These are phyloP conservation scores for Penicillium verrucosum DNA, from an alignment of 2,329 filamentous ascomycete genomes.

Conservation along the genomic window DNA sequence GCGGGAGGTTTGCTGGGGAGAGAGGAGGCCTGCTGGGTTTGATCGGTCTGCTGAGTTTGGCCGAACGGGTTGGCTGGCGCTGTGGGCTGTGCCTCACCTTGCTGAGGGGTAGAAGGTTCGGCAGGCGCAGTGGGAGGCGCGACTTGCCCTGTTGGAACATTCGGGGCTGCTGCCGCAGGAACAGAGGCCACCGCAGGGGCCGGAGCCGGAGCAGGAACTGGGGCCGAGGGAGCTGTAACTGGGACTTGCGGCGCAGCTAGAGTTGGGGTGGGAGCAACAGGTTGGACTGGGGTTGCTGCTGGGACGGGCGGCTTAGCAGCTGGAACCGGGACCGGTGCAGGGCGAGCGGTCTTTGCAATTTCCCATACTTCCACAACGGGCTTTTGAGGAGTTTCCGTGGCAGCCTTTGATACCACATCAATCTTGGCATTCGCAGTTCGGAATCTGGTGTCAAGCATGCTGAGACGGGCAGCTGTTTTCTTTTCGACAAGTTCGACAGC, in stretches of 20 bases:
- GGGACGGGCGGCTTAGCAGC: constrained; percentile 28
- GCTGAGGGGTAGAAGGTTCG: constrained; percentile 12
- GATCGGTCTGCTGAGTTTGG: constrained; percentile 25
- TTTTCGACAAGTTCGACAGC: constrained; percentile 71
- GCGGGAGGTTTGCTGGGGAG: constrained; percentile 35
- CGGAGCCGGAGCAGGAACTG: constrained; percentile 13
- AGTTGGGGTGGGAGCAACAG: constrained; percentile 22
- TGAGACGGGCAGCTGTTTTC: constrained; percentile 70
- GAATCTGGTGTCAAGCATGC: constrained; percentile 71
- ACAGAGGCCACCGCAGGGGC: constrained; percentile 4
- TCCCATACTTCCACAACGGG: constrained; percentile 86
- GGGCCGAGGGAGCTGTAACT: constrained; percentile 2
- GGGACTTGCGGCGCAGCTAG: constrained; percentile 6
- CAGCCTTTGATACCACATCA: constrained; percentile 74
- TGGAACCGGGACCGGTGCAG: constrained; percentile 39
- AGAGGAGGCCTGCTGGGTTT: constrained; percentile 23
- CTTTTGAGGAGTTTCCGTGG: constrained; percentile 77
- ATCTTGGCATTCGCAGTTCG: constrained; percentile 67
- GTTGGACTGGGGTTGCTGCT: constrained; percentile 17
- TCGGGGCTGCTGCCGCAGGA: not conserved
- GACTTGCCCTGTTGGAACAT: not conserved
- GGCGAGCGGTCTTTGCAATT: constrained; percentile 66
- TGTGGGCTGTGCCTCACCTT: constrained; percentile 15
- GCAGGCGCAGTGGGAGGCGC: not conserved
- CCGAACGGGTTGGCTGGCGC: constrained; percentile 26